A percentile compares a stretch with the other conserved stretches of the same genome.
Conservation (phyloP, 2,329 filamentous ascomycete genomes). For the Sclerotinia subarctica region DNA sequence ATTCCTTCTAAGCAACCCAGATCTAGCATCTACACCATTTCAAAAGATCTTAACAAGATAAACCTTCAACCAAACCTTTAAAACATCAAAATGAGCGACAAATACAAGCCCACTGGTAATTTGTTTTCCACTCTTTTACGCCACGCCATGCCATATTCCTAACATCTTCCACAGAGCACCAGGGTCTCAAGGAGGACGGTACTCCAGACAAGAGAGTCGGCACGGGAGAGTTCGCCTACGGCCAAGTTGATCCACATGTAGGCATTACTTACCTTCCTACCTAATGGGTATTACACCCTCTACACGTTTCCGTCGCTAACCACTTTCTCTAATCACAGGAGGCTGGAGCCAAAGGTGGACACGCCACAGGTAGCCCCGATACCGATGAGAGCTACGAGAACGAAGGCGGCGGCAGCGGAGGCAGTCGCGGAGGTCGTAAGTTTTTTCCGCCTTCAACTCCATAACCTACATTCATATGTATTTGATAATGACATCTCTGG, state of each 20-base stretch:
- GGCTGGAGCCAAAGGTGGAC: not conserved
- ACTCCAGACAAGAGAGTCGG: constrained; percentile 43
- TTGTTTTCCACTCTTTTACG: not conserved
- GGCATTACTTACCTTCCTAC: not conserved
- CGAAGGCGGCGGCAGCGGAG: not conserved
- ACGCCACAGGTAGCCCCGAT: too few relatives aligned
- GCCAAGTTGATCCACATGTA: constrained; percentile 6
- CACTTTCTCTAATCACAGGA: not conserved
- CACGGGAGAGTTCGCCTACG: constrained; percentile 35
- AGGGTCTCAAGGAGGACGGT: constrained; percentile 44
- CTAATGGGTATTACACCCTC: constrained; percentile 10
- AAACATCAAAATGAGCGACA: constrained; percentile 24
- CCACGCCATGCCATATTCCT: not conserved
- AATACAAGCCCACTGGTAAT: constrained; percentile 27
- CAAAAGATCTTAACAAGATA: not conserved
- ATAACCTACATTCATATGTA: not conserved
- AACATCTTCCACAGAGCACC: constrained; percentile 38
- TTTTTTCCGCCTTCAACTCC: not conserved
- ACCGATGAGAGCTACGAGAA: not conserved
- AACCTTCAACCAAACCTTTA: constrained; percentile 4
- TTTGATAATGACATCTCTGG: not conserved
- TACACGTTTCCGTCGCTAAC: not conserved
- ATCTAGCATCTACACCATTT: not conserved
- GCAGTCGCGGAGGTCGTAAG: constrained; percentile 2
- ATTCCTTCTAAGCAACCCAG: not conserved